phyloP scores from a whole-genome alignment of 2,329 filamentous ascomycete species.

The Monilinia polystroma region DNA sequence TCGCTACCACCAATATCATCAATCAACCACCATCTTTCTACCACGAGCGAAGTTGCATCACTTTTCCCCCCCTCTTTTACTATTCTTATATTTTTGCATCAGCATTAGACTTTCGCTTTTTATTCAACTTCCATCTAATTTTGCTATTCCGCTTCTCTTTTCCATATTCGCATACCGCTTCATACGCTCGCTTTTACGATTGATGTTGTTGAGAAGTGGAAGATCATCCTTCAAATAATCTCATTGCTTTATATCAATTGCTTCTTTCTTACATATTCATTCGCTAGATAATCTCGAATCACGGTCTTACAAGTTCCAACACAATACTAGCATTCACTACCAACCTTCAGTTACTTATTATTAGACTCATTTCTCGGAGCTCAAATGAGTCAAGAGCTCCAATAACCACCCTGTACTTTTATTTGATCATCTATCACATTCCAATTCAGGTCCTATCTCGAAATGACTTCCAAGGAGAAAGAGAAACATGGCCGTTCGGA shows the following conservation, averaged over 20 bases:
- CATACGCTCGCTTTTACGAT: neutral
- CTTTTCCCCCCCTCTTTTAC: neutral
- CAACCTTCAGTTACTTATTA: too few relatives aligned
- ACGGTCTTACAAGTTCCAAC: neutral
- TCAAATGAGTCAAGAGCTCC: slow-evolving; percentile 2
- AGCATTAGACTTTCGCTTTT: slow-evolving; percentile 9
- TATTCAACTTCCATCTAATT: neutral
- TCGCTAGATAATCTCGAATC: slow-evolving; percentile 12
- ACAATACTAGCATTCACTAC: slow-evolving; percentile 3
- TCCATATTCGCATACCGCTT: neutral
- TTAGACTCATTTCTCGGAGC: neutral
- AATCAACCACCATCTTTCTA: neutral
- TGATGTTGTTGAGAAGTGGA: neutral
- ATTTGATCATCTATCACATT: slow-evolving; percentile 20
- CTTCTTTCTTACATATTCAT: neutral
- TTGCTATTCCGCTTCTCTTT: neutral
- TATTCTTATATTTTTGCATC: neutral
- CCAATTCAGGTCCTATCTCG: neutral
- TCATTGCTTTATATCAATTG: slow-evolving; percentile 7
- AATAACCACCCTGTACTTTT: slow-evolving; percentile 5
- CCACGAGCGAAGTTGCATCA: slow-evolving; percentile 1
- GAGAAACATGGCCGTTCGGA: slow-evolving; percentile 25
- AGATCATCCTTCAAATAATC: neutral
- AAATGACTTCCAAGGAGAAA: slow-evolving; percentile 28
- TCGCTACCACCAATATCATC: neutral